Conservation (phyloP, 768 basidiomycete genomes). For the Hydnum rufescens region DNA sequence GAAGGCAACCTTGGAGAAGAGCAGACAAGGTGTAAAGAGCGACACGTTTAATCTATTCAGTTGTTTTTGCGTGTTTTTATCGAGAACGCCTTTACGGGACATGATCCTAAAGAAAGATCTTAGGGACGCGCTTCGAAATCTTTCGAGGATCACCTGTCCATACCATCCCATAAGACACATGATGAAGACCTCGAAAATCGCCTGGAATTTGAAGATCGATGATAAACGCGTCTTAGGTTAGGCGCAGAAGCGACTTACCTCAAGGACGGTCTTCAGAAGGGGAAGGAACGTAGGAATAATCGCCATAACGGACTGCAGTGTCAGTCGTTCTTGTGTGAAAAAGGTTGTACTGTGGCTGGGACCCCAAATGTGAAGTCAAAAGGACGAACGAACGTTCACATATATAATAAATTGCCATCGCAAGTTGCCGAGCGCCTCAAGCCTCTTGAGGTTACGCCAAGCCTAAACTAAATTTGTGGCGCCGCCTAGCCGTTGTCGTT, state of each 20-base stretch:
- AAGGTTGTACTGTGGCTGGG: not conserved
- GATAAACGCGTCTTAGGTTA: not conserved
- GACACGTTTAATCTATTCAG: constrained; percentile 70
- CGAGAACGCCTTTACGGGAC: constrained; percentile 59
- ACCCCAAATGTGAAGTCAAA: not conserved
- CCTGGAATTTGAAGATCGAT: constrained; percentile 25
- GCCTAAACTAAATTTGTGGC: too few species aligned
- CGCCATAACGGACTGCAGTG: not conserved
- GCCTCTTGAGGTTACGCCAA: too few species aligned
- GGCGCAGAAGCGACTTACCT: not conserved
- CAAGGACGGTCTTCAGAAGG: not conserved
- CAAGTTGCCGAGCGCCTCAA: not conserved
- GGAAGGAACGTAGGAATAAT: not conserved
- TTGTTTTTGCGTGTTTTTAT: constrained; percentile 77
- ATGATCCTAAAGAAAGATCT: constrained; percentile 27
- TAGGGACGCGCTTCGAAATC: not conserved
- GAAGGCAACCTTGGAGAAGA: constrained; percentile 93
- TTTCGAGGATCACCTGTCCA: not conserved
- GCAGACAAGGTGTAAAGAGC: constrained; percentile 69
- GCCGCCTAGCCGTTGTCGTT: too few species aligned
- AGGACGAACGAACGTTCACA: not conserved
- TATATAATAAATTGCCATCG: too few species aligned
- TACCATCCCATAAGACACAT: constrained; percentile 58
- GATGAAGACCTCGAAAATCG: constrained; percentile 74
- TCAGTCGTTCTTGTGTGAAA: not conserved